phyloP scores from a whole-genome alignment of 2,329 filamentous ascomycete species.

The Hypoxylon sp. region DNA sequence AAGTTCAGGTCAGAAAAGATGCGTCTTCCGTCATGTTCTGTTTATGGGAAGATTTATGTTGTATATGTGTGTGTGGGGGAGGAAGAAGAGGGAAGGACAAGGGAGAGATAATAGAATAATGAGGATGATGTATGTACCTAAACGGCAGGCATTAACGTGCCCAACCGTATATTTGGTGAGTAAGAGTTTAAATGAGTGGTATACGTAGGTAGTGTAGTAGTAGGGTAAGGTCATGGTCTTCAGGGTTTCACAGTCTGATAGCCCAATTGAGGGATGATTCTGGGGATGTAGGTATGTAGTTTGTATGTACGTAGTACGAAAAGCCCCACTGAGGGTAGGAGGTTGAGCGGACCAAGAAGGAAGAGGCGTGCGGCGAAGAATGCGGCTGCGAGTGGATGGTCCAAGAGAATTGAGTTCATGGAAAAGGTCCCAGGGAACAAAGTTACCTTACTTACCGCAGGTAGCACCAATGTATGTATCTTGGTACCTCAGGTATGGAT shows the following conservation, averaged over 20 bases:
- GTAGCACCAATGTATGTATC: constrained; percentile 14
- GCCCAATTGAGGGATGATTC: constrained; percentile 35
- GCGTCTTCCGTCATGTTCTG: constrained; percentile 34
- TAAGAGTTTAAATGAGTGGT: constrained; percentile 7
- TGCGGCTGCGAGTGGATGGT: constrained; percentile 45
- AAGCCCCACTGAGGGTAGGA: constrained; percentile 25
- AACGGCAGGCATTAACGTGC: constrained; percentile 21
- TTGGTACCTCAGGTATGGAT: constrained; percentile 16
- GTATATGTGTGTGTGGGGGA: constrained; percentile 3
- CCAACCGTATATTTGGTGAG: neutral
- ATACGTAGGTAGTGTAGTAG: constrained; percentile 17
- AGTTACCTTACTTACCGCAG: constrained; percentile 25
- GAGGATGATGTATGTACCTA: neutral
- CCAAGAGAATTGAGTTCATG: constrained; percentile 35
- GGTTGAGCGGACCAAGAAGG: constrained; percentile 43
- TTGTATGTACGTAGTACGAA: constrained; percentile 30
- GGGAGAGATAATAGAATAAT: constrained; percentile 12
- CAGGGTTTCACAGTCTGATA: constrained; percentile 13
- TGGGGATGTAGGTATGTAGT: constrained; percentile 43
- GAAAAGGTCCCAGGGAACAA: constrained; percentile 28
- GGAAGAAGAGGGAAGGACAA: constrained; percentile 22
- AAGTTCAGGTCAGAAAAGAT: constrained; percentile 41
- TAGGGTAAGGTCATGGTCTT: constrained; percentile 1
- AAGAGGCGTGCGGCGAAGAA: constrained; percentile 48
- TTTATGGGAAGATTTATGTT: constrained; percentile 18